Percentiles rank a stretch among this genome's conserved stretches.
phyloP scores from a whole-genome alignment of 2,329 filamentous ascomycete genomes.

The Lachnum nothofagi region DNA sequence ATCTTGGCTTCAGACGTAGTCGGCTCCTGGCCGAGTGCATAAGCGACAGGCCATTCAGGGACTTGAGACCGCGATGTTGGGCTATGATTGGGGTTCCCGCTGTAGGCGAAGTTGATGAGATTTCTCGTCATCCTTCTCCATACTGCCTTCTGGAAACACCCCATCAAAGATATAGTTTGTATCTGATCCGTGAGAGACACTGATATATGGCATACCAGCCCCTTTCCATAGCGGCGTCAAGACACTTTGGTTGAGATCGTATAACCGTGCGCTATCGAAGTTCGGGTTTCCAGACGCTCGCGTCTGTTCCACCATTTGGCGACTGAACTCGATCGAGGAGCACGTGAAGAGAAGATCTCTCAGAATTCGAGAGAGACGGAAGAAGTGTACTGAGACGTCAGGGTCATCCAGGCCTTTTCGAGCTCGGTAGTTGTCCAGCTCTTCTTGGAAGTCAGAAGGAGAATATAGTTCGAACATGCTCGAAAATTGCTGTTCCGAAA shows the following conservation, averaged over 20 bases:
- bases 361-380: conserved; percentile 1
- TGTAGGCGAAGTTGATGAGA: conserved; percentile 4
- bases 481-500: neutral
- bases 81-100: neutral
- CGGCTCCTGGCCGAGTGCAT: neutral
- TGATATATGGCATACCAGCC: conserved; percentile 7
- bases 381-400: conserved; percentile 1
- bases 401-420: neutral
- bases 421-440: neutral
- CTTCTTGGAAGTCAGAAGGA: neutral
- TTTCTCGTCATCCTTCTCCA: conserved; percentile 1
- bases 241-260: conserved; percentile 5
- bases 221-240: conserved; percentile 3
- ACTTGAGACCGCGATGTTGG: neutral
- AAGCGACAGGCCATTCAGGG: neutral
- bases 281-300: neutral
- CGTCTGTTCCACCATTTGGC: neutral
- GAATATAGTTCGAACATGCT: neutral
- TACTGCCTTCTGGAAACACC: conserved; percentile 5
- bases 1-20: neutral
- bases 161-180: conserved; percentile 15
- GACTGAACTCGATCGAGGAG: neutral
- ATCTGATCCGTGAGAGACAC: conserved; percentile 9
- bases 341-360: conserved; percentile 6
- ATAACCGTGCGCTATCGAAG: neutral